Evolutionary conservation across 23 red algal genomes (phyloP).

Genomic region (Cyanidiococcus yangmingshanensis): DNA sequence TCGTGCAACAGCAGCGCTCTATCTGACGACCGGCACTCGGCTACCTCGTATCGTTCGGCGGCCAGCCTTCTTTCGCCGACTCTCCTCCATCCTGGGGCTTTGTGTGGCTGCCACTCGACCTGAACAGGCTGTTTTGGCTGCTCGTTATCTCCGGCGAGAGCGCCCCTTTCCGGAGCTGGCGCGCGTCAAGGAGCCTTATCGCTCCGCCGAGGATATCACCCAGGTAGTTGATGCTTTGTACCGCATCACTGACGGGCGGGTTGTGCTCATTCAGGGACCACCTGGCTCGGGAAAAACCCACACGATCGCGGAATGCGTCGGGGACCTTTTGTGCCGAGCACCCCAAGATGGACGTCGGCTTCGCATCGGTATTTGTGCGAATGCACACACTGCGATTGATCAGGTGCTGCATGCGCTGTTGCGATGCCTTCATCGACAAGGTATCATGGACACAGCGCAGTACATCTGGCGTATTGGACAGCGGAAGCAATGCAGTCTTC

Average conservation of each 20-base stretch:
- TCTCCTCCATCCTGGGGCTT: background rate
- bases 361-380: slow-evolving; percentile 37
- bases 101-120: background rate
- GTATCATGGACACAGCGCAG: slow-evolving; percentile 34
- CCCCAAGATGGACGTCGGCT: slow-evolving; percentile 39
- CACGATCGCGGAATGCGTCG: slow-evolving; percentile 35
- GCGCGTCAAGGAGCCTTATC: background rate
- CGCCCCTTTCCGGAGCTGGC: background rate
- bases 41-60: background rate
- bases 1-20: background rate
- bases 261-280: slow-evolving; percentile 73
- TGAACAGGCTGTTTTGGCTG: background rate
- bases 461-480: background rate
- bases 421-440: slow-evolving; percentile 14
- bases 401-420: slow-evolving; percentile 49
- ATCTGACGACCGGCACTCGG: background rate
- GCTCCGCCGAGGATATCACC: background rate
- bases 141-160: background rate
- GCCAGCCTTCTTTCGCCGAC: background rate
- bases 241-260: slow-evolving; percentile 12
- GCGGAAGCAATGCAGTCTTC: background rate
- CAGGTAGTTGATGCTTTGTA: background rate
- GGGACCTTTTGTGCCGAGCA: slow-evolving; percentile 30
- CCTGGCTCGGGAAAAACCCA: slow-evolving; percentile 75
- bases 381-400: slow-evolving; percentile 77